These are phyloP conservation scores for Blastobotrys illinoisensis DNA, from an alignment of 1,139 yeast genomes.

Conservation along the genomic window DNA sequence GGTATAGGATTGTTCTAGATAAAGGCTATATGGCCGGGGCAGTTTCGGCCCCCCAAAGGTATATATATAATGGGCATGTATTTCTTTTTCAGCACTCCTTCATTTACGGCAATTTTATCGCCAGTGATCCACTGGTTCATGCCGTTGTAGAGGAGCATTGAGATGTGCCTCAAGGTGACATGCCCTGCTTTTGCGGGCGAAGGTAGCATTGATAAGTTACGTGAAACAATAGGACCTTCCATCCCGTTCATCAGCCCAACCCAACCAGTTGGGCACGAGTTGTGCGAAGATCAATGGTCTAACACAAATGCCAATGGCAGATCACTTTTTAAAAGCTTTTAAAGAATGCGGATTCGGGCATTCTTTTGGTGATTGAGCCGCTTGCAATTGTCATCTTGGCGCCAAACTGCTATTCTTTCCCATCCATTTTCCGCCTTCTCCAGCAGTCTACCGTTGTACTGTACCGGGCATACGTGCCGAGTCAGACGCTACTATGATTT, in stretches of 20 bases:
- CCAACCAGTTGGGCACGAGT: neutral
- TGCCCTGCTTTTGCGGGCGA: neutral
- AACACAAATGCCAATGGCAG: too few relatives aligned
- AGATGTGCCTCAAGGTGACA: neutral
- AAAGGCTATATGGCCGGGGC: neutral
- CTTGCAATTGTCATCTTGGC: neutral
- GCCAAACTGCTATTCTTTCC: neutral
- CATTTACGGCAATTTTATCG: neutral
- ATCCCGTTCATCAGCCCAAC: neutral
- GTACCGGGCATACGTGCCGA: neutral
- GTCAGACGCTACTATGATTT: neutral
- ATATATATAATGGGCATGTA: neutral
- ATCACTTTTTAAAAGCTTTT: too few relatives aligned
- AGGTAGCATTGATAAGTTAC: neutral
- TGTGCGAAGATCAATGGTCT: neutral
- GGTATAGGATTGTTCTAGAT: neutral
- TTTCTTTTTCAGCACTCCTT: neutral
- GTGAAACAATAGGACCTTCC: neutral
- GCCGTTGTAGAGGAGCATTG: neutral
- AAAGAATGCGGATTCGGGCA: too few relatives aligned
- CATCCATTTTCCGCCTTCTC: neutral
- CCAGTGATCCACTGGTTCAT: neutral
- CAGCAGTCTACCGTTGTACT: neutral
- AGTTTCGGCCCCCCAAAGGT: neutral
- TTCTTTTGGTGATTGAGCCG: neutral